Evolutionary conservation across 2,329 filamentous ascomycete genomes (phyloP).

Genomic region (Fusarium albosuccineum): DNA sequence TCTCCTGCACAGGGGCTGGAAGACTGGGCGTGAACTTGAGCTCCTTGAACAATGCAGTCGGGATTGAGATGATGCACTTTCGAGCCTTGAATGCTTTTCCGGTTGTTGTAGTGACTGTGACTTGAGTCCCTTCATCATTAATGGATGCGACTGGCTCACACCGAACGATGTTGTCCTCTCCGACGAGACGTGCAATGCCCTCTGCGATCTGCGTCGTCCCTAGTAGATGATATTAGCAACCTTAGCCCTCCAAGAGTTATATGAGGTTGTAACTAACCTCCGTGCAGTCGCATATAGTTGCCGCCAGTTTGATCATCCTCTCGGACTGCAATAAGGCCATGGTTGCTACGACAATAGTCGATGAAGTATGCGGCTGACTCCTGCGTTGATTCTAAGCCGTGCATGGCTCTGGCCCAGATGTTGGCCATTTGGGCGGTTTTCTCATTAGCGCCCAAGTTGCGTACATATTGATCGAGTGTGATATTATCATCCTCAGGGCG

Average conservation of each 20-base stretch:
- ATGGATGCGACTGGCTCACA: conserved; percentile 43
- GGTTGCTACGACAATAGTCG: conserved; percentile 54
- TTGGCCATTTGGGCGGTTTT: conserved; percentile 53
- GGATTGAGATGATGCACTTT: conserved; percentile 62
- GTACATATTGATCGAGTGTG: conserved; percentile 52
- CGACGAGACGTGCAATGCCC: conserved; percentile 46
- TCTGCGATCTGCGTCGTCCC: conserved; percentile 45
- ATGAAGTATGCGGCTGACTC: conserved; percentile 55
- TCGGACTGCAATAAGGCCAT: conserved; percentile 51
- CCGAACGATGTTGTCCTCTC: conserved; percentile 34
- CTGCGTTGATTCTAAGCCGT: conserved; percentile 53
- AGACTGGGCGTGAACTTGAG: conserved; percentile 62
- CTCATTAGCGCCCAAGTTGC: conserved; percentile 47
- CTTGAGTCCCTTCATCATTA: conserved; percentile 30
- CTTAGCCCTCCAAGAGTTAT: neutral
- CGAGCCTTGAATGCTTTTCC: conserved; percentile 48
- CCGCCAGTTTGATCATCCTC: conserved; percentile 53
- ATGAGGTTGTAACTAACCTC: conserved; percentile 24
- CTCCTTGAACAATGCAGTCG: conserved; percentile 60
- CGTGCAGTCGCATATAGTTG: conserved; percentile 51
- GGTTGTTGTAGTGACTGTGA: conserved; percentile 37
- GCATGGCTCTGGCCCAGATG: conserved; percentile 54
- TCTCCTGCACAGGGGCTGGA: conserved; percentile 50
- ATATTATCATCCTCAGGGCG: conserved; percentile 48
- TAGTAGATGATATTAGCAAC: conserved; percentile 3